A percentile compares a stretch with the other conserved stretches of the same genome.
Conservation (phyloP, 1,139 yeast species). For the Pichia sp. region DNA sequence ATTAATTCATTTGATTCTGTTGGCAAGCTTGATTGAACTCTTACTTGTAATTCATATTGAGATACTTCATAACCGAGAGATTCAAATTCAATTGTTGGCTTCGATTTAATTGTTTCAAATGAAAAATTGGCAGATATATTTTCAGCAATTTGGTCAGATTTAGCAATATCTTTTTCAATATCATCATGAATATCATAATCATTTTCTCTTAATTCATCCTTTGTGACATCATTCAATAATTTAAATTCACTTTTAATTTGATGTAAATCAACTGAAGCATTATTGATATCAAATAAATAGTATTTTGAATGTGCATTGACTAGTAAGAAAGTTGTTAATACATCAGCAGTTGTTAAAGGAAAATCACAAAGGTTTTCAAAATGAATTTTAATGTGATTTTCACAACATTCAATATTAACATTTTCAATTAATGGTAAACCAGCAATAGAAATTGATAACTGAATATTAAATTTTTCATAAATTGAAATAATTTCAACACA, state of each 20-base stretch:
- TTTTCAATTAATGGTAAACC: neutral
- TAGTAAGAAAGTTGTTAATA: neutral
- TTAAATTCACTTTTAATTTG: neutral
- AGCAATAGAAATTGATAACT: neutral
- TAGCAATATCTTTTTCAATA: too few relatives aligned
- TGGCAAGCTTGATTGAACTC: neutral
- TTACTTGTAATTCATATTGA: constrained; percentile 6
- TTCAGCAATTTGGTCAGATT: neutral
- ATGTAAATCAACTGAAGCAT: too few relatives aligned
- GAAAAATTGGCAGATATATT: neutral
- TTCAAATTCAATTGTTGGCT: constrained; percentile 1
- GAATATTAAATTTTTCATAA: neutral
- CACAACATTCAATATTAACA: neutral
- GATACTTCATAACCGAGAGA: constrained; percentile 1
- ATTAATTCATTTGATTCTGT: constrained; percentile 1
- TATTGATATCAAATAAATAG: constrained; percentile 1
- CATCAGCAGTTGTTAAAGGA: neutral
- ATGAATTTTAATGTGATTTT: neutral
- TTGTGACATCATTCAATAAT: neutral
- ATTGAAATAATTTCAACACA: neutral
- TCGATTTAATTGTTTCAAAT: too few relatives aligned
- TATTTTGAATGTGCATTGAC: neutral
- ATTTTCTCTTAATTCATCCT: neutral
- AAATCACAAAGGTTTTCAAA: neutral
- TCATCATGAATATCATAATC: neutral